Conservation (phyloP, 2,329 filamentous ascomycete genomes). For the Aspergillus sp. region DNA sequence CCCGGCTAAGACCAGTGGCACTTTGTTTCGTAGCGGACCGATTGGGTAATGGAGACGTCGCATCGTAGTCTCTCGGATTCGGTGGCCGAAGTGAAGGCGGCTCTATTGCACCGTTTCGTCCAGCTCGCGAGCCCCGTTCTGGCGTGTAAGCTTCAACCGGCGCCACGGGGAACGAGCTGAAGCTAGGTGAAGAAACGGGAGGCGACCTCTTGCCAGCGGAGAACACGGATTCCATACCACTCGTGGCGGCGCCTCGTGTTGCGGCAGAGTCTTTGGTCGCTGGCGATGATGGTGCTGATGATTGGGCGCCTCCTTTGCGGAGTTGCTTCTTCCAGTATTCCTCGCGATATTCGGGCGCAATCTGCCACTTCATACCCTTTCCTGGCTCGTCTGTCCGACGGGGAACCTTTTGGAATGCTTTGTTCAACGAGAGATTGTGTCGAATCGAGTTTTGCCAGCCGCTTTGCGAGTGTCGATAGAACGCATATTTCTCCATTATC, state of each 20-base stretch:
- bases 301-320: constrained; percentile 45
- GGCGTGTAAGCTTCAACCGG: constrained; percentile 50
- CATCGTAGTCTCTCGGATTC: constrained; percentile 39
- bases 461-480: constrained; percentile 79
- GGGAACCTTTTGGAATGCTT: constrained; percentile 90
- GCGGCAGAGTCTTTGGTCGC: constrained; percentile 43
- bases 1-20: constrained; percentile 30
- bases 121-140: constrained; percentile 44
- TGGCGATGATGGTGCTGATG: constrained; percentile 48
- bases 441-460: constrained; percentile 99
- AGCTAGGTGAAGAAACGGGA: constrained; percentile 40
- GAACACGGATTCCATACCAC: constrained; percentile 43
- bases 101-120: constrained; percentile 29
- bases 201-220: constrained; percentile 39
- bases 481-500: constrained; percentile 88
- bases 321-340: constrained; percentile 76
- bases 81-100: constrained; percentile 30
- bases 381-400: constrained; percentile 92
- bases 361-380: constrained; percentile 99
- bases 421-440: constrained; percentile 93
- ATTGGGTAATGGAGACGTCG: constrained; percentile 43
- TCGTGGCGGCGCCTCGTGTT: constrained; percentile 30
- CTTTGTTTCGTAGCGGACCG: constrained; percentile 30
- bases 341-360: constrained; percentile 77
- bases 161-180: constrained; percentile 43